A percentile compares a stretch with the other conserved stretches of the same genome.
These are phyloP conservation scores for Persicaria maculosa DNA, from an alignment of 148 eudicot genomes.

Conservation along the genomic window DNA sequence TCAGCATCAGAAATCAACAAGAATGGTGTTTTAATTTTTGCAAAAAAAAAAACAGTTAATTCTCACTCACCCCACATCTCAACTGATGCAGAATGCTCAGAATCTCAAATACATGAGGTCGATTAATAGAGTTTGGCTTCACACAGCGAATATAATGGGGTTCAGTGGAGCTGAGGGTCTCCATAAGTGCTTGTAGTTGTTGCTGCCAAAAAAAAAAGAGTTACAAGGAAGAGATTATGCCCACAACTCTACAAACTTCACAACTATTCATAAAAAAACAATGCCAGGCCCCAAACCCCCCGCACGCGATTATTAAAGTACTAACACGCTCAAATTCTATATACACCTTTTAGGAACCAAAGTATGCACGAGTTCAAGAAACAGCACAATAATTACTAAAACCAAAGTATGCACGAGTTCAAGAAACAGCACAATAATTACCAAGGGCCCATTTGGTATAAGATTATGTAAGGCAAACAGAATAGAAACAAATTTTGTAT, in stretches of 20 bases:
- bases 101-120: constrained; percentile 77
- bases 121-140: constrained; percentile 88
- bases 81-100: constrained; percentile 84
- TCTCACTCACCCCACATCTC: constrained; percentile 92
- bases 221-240: not conserved
- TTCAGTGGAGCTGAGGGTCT: constrained; percentile 82
- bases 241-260: not conserved
- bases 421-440: not conserved
- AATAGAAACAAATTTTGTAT: too few relatives aligned
- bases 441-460: not conserved
- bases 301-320: not conserved
- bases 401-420: not conserved
- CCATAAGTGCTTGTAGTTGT: constrained; percentile 99
- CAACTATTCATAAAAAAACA: not conserved
- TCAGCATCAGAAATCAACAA: not conserved
- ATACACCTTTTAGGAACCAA: not conserved
- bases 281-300: not conserved
- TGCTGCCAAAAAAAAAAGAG: constrained; percentile 37
- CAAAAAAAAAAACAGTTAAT: not conserved
- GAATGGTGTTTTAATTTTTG: not conserved
- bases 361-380: not conserved
- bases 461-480: too few relatives aligned
- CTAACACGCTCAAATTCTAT: not conserved
- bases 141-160: constrained; percentile 96
- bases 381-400: not conserved